Evolutionary conservation across 2,329 filamentous ascomycete genomes (phyloP), one percentile per base, ranked within the genome.

Genomic region (Neocatenulostroma microsporum): DNA sequence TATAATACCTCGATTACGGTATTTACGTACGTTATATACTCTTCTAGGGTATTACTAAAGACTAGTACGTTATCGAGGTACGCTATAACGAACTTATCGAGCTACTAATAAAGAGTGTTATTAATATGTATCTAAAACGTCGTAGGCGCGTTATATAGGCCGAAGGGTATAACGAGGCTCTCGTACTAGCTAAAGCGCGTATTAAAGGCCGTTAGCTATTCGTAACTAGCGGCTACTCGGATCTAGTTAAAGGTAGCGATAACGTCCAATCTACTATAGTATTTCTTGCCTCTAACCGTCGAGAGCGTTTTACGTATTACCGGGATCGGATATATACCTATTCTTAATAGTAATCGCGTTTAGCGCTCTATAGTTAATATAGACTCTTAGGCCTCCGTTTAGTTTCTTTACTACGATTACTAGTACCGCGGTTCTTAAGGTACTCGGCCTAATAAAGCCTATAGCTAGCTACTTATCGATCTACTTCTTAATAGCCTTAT

Each of bases 271-370:
- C 57, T 63, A 17, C 48, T 61, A 34, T 57, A 59, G 20, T 40
- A 48, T 20, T 49, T 45, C 3, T 45, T 45, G 18, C 43, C 35
- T 2, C 29, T 20, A 8, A 66, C 25, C 1, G 39, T 17, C 19
- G 52, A 36, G 21, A 57, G 35, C 0, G 53, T 56, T 35, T 66
- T 51, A 10, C 34, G 37, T 24, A 65, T 60, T 3, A 61, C 37
- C 0, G 47, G 57, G 13, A 62, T 34, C 3, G 47, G 44, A 40
- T 60, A 60, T 1, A n/a, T n/a, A n/a, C n/a, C 47, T 33, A 39
- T 64, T 50, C 44, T 63, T 61, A 18, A 52, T 49, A 3, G 50
- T 63, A n/a, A 62, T 40, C 0, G 41, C 39, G 34, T 65, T 66
- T 1, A 65, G 42, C 0, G 24, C 41, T 34, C 48, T 30, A 43